A percentile compares a stretch with the other conserved stretches of the same genome.
These are phyloP conservation scores for Boeremia lycopersici DNA, from an alignment of 2,329 filamentous ascomycete species.

Conservation along the genomic window DNA sequence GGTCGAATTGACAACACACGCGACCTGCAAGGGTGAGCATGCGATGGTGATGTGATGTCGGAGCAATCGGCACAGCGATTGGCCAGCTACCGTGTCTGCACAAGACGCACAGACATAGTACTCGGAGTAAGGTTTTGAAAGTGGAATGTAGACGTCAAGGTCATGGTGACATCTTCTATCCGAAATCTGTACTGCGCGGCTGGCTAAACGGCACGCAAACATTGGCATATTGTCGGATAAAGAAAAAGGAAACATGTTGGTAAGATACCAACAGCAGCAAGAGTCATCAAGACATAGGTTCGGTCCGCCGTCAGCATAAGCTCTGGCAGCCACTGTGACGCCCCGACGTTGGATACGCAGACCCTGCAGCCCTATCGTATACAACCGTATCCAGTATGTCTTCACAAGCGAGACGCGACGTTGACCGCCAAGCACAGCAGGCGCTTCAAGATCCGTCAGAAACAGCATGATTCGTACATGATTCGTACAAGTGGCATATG, in stretches of 20 bases:
- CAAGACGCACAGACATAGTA: too few relatives aligned
- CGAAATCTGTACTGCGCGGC: background rate
- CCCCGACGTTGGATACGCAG: background rate
- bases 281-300: too few relatives aligned
- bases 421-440: constrained; percentile 2
- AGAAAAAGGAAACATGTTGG: too few relatives aligned
- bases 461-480: background rate
- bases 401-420: background rate
- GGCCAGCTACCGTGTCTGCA: too few relatives aligned
- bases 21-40: constrained; percentile 13
- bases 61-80: constrained; percentile 9
- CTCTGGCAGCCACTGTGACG: too few relatives aligned
- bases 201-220: background rate
- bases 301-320: too few relatives aligned
- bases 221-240: background rate
- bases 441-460: background rate
- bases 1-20: constrained; percentile 9
- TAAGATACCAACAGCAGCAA: too few relatives aligned
- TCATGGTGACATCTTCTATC: constrained; percentile 7
- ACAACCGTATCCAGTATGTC: background rate
- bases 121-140: background rate
- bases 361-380: constrained; percentile 12
- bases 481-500: constrained; percentile 4
- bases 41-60: constrained; percentile 8
- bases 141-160: constrained; percentile 3